Conservation (phyloP, 2,329 filamentous ascomycete genomes). For the Neonectria sp. region DNA sequence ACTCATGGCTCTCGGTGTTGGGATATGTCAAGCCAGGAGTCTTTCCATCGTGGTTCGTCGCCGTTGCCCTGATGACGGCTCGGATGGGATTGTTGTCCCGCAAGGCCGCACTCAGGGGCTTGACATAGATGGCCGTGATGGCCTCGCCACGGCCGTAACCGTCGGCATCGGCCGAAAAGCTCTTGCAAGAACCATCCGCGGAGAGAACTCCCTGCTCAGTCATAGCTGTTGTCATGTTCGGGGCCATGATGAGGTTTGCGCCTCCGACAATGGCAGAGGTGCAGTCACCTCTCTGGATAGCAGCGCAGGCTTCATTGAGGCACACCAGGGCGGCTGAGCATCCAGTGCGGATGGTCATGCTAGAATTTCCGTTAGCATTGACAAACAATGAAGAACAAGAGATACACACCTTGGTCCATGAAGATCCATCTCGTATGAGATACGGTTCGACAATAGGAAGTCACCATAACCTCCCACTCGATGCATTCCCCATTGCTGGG, state of each 20-base stretch:
- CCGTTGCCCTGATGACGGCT: conserved; percentile 52
- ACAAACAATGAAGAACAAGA: not conserved
- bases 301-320: conserved; percentile 52
- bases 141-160: conserved; percentile 63
- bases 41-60: conserved; percentile 56
- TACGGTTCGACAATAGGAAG: not conserved
- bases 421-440: not conserved
- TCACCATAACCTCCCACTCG: not conserved
- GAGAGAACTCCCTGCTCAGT: conserved; percentile 42
- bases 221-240: conserved; percentile 41
- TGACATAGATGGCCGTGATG: conserved; percentile 52
- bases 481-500: not conserved
- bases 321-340: conserved; percentile 52
- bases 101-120: conserved; percentile 59
- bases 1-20: conserved; percentile 46
- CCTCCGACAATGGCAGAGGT: conserved; percentile 51
- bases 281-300: conserved; percentile 47
- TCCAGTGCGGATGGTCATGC: conserved; percentile 53
- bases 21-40: not conserved
- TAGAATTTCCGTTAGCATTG: conserved; percentile 18
- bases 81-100: conserved; percentile 57
- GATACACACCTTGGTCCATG: conserved; percentile 19
- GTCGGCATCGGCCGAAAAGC: conserved; percentile 55
- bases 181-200: conserved; percentile 40
- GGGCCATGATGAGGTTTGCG: conserved; percentile 51